Percentiles rank a stretch among this genome's conserved stretches.
These are phyloP conservation scores for Peniophora sp. DNA, from an alignment of 1,284 basidiomycete species.

Conservation along the genomic window DNA sequence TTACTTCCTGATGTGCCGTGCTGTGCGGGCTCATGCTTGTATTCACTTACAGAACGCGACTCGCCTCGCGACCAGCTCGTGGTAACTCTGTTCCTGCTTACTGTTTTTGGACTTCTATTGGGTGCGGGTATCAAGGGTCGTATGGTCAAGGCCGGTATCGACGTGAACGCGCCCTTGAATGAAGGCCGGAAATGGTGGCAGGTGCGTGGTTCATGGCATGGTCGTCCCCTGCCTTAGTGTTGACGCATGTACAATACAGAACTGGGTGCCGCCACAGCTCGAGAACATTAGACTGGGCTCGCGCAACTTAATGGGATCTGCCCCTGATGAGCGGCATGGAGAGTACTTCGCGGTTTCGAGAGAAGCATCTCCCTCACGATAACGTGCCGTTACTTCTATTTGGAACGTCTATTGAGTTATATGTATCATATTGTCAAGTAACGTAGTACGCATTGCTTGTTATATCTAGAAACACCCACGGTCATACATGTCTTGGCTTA, in stretches of 20 bases:
- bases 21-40: not conserved
- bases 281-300: conserved; percentile 43
- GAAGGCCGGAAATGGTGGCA: conserved; percentile 70
- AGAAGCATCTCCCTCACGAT: not conserved
- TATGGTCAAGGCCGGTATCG: conserved; percentile 69
- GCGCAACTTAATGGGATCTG: conserved; percentile 7
- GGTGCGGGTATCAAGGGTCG: conserved; percentile 77
- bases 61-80: conserved; percentile 88
- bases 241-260: conserved; percentile 25
- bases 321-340: conserved; percentile 14
- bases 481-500: too few species aligned
- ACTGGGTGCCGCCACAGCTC: conserved; percentile 44
- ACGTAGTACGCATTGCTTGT: too few species aligned
- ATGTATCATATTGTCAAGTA: too few species aligned
- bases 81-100: conserved; percentile 83
- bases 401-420: too few species aligned
- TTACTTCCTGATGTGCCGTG: conserved; percentile 12
- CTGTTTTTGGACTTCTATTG: conserved; percentile 76
- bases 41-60: conserved; percentile 53
- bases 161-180: conserved; percentile 54
- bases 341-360: not conserved
- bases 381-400: too few species aligned
- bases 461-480: too few species aligned
- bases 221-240: not conserved
- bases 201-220: conserved; percentile 32